These are phyloP conservation scores for Pinus taeda DNA, from an alignment of 75 land plant species.

Conservation along the genomic window DNA sequence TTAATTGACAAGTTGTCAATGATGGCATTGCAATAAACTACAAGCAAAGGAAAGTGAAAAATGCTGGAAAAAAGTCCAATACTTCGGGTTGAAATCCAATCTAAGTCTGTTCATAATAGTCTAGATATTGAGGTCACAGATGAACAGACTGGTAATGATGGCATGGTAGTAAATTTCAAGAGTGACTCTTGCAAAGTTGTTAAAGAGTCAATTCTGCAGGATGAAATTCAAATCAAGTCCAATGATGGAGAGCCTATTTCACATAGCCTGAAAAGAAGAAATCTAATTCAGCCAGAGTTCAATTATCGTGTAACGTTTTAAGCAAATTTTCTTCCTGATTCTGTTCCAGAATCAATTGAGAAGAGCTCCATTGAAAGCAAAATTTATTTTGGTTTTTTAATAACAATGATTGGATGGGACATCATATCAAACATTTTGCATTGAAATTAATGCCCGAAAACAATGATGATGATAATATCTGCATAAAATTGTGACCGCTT, in stretches of 20 bases:
- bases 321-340: too few relatives aligned
- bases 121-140: neutral
- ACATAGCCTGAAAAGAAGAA: conserved; percentile 12
- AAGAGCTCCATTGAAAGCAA: too few relatives aligned
- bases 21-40: neutral
- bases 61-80: too few relatives aligned
- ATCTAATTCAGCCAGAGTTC: conserved; percentile 12
- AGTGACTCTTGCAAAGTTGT: conserved; percentile 15
- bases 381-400: too few relatives aligned
- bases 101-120: neutral
- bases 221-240: neutral
- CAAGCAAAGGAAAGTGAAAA: neutral
- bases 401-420: too few relatives aligned
- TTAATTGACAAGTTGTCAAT: neutral
- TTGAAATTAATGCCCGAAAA: too few relatives aligned
- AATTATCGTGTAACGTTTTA: neutral
- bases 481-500: too few relatives aligned
- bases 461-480: too few relatives aligned
- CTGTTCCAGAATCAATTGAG: too few relatives aligned
- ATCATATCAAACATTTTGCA: too few relatives aligned
- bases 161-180: conserved; percentile 26
- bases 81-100: neutral
- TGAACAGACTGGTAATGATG: neutral
- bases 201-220: neutral
- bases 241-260: neutral